Conservation (phyloP, 2,329 filamentous ascomycete genomes). For the Pyrenophora teres region DNA sequence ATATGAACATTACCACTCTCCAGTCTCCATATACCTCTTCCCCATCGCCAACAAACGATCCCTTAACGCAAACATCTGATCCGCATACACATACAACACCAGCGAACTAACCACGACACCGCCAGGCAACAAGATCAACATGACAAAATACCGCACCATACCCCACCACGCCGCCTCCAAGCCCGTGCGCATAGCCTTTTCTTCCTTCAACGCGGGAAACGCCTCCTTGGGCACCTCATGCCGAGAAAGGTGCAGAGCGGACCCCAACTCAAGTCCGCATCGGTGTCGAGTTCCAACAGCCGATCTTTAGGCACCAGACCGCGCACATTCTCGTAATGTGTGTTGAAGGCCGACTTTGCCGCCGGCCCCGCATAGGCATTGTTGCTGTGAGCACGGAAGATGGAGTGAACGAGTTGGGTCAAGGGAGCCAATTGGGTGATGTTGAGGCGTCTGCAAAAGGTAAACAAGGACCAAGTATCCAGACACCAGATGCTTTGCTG, state of each 20-base stretch:
- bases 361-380: slow-evolving; percentile 29
- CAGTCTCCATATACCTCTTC: slow-evolving; percentile 19
- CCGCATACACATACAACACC: slow-evolving; percentile 15
- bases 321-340: slow-evolving; percentile 34
- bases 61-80: slow-evolving; percentile 15
- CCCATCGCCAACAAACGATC: slow-evolving; percentile 15
- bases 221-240: slow-evolving; percentile 21
- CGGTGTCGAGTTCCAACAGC: slow-evolving; percentile 35
- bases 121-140: slow-evolving; percentile 23
- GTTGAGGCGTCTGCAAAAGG: slow-evolving; percentile 21
- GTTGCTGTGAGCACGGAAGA: slow-evolving; percentile 31
- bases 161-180: slow-evolving; percentile 28
- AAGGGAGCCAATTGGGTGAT: slow-evolving; percentile 32
- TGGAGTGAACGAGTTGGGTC: slow-evolving; percentile 26
- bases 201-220: slow-evolving; percentile 31
- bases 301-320: slow-evolving; percentile 23
- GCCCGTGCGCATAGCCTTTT: slow-evolving; percentile 23
- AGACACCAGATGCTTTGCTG: slow-evolving; percentile 32
- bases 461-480: slow-evolving; percentile 30
- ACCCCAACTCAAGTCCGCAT: slow-evolving; percentile 28
- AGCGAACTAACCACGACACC: slow-evolving; percentile 7
- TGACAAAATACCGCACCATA: slow-evolving; percentile 26
- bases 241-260: slow-evolving; percentile 37
- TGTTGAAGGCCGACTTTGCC: slow-evolving; percentile 28
- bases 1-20: not conserved